phyloP scores from a whole-genome alignment of 2,329 filamentous ascomycete genomes.

The Penicillium concentricum region DNA sequence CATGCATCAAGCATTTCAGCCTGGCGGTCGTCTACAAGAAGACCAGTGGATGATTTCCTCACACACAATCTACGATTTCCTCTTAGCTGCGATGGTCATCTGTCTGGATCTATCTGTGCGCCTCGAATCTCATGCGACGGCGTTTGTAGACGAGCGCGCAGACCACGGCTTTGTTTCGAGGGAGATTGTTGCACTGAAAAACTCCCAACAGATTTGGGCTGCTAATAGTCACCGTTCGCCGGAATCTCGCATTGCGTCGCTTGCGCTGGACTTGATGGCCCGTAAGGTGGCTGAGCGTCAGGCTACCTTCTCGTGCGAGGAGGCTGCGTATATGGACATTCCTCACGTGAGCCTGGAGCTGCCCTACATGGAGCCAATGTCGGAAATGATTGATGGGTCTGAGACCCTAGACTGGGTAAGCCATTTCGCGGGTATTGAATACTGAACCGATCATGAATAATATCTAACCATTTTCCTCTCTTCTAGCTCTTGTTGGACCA shows the following conservation, averaged over 20 bases:
- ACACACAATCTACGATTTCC: constrained; percentile 58
- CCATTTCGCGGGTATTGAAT: neutral
- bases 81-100: constrained; percentile 59
- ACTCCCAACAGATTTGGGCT: constrained; percentile 16
- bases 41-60: constrained; percentile 59
- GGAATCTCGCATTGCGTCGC: constrained; percentile 14
- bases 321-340: neutral
- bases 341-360: neutral
- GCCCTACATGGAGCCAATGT: constrained; percentile 17
- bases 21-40: constrained; percentile 52
- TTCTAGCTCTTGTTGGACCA: constrained; percentile 6
- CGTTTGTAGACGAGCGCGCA: neutral
- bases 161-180: neutral
- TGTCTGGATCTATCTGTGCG: constrained; percentile 42
- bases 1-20: constrained; percentile 49
- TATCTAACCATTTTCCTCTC: neutral
- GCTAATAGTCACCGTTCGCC: constrained; percentile 1
- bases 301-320: neutral
- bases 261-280: constrained; percentile 19
- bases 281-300: constrained; percentile 13
- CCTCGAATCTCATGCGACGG: neutral
- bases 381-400: constrained; percentile 21
- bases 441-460: no score
- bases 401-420: constrained; percentile 21
- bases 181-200: constrained; percentile 10